Percentiles rank a stretch among this genome's conserved stretches.
These are phyloP conservation scores for Rhynchospora tenuis DNA, from an alignment of 176 grass and related monocot genomes.

Conservation along the genomic window DNA sequence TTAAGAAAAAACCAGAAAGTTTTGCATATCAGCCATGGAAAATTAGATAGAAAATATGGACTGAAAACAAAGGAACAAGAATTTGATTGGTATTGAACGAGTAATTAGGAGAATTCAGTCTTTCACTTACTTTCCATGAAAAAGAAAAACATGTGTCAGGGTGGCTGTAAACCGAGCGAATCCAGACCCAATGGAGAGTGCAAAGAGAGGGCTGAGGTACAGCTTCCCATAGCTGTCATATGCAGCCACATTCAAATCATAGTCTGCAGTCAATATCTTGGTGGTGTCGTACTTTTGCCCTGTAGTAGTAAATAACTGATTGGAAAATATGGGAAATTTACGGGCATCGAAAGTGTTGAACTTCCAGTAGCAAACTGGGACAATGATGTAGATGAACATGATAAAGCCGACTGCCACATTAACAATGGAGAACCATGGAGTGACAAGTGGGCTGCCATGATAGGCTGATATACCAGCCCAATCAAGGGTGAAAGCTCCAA, in stretches of 20 bases:
- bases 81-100: neutral
- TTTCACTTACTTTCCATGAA: conserved; percentile 54
- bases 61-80: neutral
- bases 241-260: conserved; percentile 78
- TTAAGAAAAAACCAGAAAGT: neutral
- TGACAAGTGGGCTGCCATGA: conserved; percentile 88
- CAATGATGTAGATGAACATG: conserved; percentile 93
- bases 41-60: neutral
- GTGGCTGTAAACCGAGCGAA: conserved; percentile 89
- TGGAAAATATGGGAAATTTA: conserved; percentile 89
- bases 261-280: conserved; percentile 73
- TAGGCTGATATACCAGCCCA: conserved; percentile 97
- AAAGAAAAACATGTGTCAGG: conserved; percentile 80
- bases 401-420: conserved; percentile 80
- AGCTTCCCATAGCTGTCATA: conserved; percentile 87
- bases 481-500: conserved; percentile 88
- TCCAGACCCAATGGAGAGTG: conserved; percentile 92
- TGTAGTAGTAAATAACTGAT: conserved; percentile 70
- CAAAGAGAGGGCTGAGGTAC: conserved; percentile 94
- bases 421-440: conserved; percentile 91
- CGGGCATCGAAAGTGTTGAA: conserved; percentile 90
- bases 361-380: conserved; percentile 92
- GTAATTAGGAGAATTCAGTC: neutral
- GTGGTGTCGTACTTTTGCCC: conserved; percentile 90
- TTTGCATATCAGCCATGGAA: neutral